Evolutionary conservation across 2,329 filamentous ascomycete species (phyloP).

Genomic region (Clarireedia hainanense): DNA sequence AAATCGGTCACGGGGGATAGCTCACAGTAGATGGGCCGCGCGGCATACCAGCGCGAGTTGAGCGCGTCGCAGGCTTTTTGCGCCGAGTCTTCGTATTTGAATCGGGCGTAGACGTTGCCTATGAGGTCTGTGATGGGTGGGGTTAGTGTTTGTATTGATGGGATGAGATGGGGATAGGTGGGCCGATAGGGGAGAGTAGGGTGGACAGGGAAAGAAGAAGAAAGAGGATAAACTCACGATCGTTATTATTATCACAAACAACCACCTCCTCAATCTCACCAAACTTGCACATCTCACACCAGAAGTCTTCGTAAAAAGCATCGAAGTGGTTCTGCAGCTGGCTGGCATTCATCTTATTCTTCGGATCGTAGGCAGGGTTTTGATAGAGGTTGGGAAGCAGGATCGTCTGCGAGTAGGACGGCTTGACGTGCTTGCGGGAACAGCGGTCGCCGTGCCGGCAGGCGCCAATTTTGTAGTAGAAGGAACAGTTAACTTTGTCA

Average conservation of each 20-base stretch:
- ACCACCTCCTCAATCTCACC: conserved; percentile 96
- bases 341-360: conserved; percentile 91
- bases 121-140: conserved; percentile 61
- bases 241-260: conserved; percentile 99
- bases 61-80: conserved; percentile 90
- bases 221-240: conserved; percentile 33
- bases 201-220: not conserved
- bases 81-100: conserved; percentile 98
- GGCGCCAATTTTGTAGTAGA: conserved; percentile 99
- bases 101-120: conserved; percentile 97
- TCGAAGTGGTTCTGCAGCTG: conserved; percentile 99
- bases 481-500: conserved; percentile 99
- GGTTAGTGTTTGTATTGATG: conserved; percentile 19
- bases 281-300: conserved; percentile 99
- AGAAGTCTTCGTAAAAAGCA: conserved; percentile 99
- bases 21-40: conserved; percentile 96
- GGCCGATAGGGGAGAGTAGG: not conserved
- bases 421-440: conserved; percentile 98
- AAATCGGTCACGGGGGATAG: conserved; percentile 96
- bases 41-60: conserved; percentile 95
- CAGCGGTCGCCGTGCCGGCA: conserved; percentile 98
- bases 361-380: conserved; percentile 93
- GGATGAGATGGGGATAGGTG: not conserved
- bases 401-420: conserved; percentile 94
- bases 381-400: conserved; percentile 98